These are phyloP conservation scores for Aphanoascus verrucosus DNA, from an alignment of 2,329 filamentous ascomycete species.

Conservation along the genomic window DNA sequence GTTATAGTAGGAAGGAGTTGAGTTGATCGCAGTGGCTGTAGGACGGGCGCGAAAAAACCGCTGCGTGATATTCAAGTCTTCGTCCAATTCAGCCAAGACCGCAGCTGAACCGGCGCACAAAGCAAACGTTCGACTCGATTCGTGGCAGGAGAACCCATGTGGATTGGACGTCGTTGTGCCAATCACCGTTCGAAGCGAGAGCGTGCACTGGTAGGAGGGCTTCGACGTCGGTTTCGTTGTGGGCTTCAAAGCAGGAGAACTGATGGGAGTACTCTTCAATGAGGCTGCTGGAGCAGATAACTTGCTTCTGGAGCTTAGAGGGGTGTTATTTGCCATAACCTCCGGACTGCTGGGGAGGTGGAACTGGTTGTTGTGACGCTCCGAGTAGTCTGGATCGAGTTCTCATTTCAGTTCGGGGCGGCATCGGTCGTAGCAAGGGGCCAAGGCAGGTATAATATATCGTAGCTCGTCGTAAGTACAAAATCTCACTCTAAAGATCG, in stretches of 20 bases:
- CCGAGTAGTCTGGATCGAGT: conserved; percentile 18
- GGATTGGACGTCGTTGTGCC: conserved; percentile 79
- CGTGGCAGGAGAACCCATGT: conserved; percentile 73
- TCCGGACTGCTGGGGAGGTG: conserved; percentile 18
- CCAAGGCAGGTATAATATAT: background rate
- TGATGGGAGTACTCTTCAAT: conserved; percentile 63
- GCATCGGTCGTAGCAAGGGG: conserved; percentile 20
- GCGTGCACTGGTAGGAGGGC: conserved; percentile 35
- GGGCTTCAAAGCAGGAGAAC: conserved; percentile 57
- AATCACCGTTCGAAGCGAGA: conserved; percentile 74
- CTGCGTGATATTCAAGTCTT: conserved; percentile 54
- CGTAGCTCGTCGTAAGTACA: background rate
- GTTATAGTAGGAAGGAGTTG: conserved; percentile 44
- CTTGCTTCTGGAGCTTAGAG: conserved; percentile 29
- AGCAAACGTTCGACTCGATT: conserved; percentile 61
- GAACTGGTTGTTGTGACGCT: conserved; percentile 22
- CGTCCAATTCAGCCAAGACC: conserved; percentile 73
- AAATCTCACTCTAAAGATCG: background rate
- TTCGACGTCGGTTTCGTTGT: conserved; percentile 52
- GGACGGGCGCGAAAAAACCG: conserved; percentile 86
- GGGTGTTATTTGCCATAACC: conserved; percentile 30
- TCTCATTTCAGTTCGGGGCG: conserved; percentile 22
- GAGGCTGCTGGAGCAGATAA: conserved; percentile 24
- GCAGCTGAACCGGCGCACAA: conserved; percentile 89
- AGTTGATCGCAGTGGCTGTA: conserved; percentile 55